phyloP scores from a whole-genome alignment of 352 stramenopile genomes.

The Pythium angustatum region DNA sequence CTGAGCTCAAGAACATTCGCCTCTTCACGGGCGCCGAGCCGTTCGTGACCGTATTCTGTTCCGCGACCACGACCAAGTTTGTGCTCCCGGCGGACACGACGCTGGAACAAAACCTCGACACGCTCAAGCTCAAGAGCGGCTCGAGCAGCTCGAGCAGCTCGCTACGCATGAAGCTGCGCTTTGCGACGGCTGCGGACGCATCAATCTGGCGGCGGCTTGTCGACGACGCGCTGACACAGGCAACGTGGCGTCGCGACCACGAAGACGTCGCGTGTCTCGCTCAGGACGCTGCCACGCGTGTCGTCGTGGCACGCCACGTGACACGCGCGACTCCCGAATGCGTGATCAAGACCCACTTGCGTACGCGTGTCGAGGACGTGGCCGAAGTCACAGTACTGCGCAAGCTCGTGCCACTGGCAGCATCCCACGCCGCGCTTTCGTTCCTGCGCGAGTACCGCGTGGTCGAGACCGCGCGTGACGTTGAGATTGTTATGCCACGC shows the following conservation, averaged over 20 bases:
- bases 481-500: conserved; percentile 60
- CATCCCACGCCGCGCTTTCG: conserved; percentile 16
- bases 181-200: conserved; percentile 50
- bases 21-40: conserved; percentile 38
- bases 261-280: conserved; percentile 27
- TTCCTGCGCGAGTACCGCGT: conserved; percentile 51
- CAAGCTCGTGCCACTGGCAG: conserved; percentile 29
- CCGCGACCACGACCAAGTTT: conserved; percentile 8
- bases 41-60: conserved; percentile 32
- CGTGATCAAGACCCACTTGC: conserved; percentile 42
- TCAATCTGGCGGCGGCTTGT: conserved; percentile 50
- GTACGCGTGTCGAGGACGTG: conserved; percentile 27
- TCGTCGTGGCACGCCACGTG: conserved; percentile 22
- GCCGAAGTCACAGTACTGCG: conserved; percentile 48
- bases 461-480: conserved; percentile 45
- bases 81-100: conserved; percentile 33
- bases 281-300: conserved; percentile 13
- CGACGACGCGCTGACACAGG: conserved; percentile 38
- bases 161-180: conserved; percentile 48
- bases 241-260: conserved; percentile 38
- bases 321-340: conserved; percentile 33
- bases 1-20: conserved; percentile 41
- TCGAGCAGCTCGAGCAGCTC: background rate
- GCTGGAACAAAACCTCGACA: conserved; percentile 29
- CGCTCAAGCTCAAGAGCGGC: conserved; percentile 44